These are phyloP conservation scores for Teratosphaeria destructans DNA, from an alignment of 2,329 filamentous ascomycete genomes.

Conservation along the genomic window DNA sequence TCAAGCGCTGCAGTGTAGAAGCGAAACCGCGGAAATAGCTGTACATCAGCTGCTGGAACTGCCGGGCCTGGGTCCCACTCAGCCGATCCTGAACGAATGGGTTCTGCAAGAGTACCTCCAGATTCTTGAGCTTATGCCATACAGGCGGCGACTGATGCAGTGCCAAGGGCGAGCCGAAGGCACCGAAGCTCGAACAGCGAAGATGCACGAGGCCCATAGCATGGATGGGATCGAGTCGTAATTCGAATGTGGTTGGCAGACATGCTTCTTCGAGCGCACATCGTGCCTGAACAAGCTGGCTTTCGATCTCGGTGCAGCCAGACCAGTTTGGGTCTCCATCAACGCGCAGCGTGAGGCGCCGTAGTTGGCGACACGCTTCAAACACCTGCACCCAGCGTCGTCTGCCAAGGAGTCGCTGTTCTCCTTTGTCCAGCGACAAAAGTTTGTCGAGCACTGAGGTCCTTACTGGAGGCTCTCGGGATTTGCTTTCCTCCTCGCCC, in stretches of 20 bases:
- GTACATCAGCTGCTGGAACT: slow-evolving; percentile 22
- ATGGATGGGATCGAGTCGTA: slow-evolving; percentile 19
- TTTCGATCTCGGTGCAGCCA: slow-evolving; percentile 18
- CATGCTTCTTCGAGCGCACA: slow-evolving; percentile 15
- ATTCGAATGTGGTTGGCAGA: slow-evolving; percentile 10
- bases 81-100: slow-evolving; percentile 9
- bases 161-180: slow-evolving; percentile 10
- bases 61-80: slow-evolving; percentile 12
- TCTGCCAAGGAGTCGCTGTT: slow-evolving; percentile 1
- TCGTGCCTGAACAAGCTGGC: slow-evolving; percentile 17
- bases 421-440: background rate
- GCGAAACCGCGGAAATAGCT: slow-evolving; percentile 23
- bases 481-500: background rate
- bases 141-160: slow-evolving; percentile 1
- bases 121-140: slow-evolving; percentile 18
- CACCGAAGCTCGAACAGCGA: slow-evolving; percentile 21
- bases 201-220: slow-evolving; percentile 24
- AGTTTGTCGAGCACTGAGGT: background rate
- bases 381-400: slow-evolving; percentile 15
- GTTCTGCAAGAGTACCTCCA: slow-evolving; percentile 21
- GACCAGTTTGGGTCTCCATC: slow-evolving; percentile 21
- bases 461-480: background rate
- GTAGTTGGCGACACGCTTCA: slow-evolving; percentile 8
- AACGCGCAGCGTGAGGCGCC: slow-evolving; percentile 14
- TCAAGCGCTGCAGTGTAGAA: slow-evolving; percentile 15